Base-by-base conservation (phyloP, 2,329 filamentous ascomycete species). In the Triangularia setosa region DNA sequence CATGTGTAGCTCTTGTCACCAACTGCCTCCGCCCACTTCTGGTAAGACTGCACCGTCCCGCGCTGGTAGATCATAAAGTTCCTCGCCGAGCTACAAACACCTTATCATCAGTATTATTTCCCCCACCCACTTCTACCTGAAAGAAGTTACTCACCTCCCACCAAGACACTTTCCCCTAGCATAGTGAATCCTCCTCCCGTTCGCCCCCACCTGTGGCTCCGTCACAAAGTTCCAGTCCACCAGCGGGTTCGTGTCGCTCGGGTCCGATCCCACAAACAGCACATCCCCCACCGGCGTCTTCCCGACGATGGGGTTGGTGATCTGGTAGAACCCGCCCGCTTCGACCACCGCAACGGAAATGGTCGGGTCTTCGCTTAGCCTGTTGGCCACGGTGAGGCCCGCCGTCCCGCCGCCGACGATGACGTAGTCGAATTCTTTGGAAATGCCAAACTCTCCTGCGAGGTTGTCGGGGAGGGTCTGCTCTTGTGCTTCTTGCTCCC, bases 331-430 rank as follows among this genome's bases (percentile, higher is more conserved):
- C 1, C 64, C 63, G 1, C 77, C 77, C 1, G 76, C 77, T 66
- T 79, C 77, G 23, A 79, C 67, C 2, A 79, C 73, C 18, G 77
- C 77, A 12, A 79, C 77, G 3, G 68, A 66, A 23, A 65, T 70
- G 0, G 68, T 72, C 18, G 72, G 69, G 18, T 74, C 68, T 4
- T 75, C 73, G 25, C 63, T 64, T 0, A 79, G 71, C 1, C 77
- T 70, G 12, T 69, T 68, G 2, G 73, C 77, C 1, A 79, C 58
- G 0, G 73, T 71, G 33, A 75, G 70, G 18, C 78, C 78, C 1
- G 75, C 77, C 0, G 73, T 78, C n/a, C 77, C 78, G 33, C 78
- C 78, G 27, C 78, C 78, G 23, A 78, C 71, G 2, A 79, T 61
- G 12, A 61, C 54, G 25, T 61, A 64, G 59, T 64, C 63, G 12